Conservation (phyloP, 306 rosid species). For the Vigna nakashimae region DNA sequence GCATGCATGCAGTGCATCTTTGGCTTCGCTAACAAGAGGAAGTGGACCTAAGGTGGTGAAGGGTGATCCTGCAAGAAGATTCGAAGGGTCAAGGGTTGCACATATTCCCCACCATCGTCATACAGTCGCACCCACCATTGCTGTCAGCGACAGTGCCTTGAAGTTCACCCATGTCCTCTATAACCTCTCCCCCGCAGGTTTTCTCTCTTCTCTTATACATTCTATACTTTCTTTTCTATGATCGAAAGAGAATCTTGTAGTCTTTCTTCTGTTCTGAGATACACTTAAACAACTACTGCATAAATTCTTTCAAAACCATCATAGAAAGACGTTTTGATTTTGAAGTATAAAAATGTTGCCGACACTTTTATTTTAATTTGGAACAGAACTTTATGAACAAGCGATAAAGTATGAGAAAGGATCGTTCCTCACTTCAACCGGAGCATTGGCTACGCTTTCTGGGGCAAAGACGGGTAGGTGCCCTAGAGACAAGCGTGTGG, state of each 20-base stretch:
- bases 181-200: constrained; percentile 93
- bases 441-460: constrained; percentile 90
- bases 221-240: too few species aligned
- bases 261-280: too few species aligned
- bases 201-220: neutral
- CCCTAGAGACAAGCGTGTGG: constrained; percentile 88
- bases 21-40: constrained; percentile 90
- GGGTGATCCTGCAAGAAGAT: constrained; percentile 72
- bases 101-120: constrained; percentile 52
- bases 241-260: too few species aligned
- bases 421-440: constrained; percentile 70
- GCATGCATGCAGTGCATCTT: constrained; percentile 64
- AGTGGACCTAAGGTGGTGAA: constrained; percentile 88
- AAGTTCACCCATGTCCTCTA: constrained; percentile 89
- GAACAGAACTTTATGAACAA: constrained; percentile 69
- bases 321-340: too few species aligned
- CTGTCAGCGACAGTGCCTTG: constrained; percentile 77
- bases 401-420: constrained; percentile 88
- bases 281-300: too few species aligned
- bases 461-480: constrained; percentile 96
- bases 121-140: constrained; percentile 53
- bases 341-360: too few species aligned
- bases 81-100: constrained; percentile 39
- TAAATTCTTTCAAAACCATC: too few species aligned
- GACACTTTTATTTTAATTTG: neutral